These are phyloP conservation scores for Athelia sp. DNA, from an alignment of 1,284 basidiomycete genomes.

Conservation along the genomic window DNA sequence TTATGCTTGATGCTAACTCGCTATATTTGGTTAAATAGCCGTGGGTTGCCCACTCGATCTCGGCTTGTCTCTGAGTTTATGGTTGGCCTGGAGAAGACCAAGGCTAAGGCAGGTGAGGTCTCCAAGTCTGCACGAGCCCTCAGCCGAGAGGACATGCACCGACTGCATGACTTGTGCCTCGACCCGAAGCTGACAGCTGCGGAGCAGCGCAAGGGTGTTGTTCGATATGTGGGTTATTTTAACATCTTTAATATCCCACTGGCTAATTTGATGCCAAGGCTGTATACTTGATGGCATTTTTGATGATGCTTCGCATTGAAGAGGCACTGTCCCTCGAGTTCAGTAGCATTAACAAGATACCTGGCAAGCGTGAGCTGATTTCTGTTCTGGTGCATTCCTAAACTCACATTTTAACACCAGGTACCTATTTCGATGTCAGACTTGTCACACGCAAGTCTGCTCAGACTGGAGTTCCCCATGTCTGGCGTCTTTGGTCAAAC, in stretches of 20 bases:
- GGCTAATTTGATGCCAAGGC: neutral
- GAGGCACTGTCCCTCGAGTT: too few relatives aligned
- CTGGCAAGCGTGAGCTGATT: too few relatives aligned
- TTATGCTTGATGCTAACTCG: conserved; percentile 3
- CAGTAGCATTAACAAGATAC: too few relatives aligned
- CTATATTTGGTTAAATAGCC: conserved; percentile 1
- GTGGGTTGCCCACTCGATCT: conserved; percentile 12
- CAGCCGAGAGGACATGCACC: conserved; percentile 14
- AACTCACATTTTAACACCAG: neutral
- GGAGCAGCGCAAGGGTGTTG: conserved; percentile 11
- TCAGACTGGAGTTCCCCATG: conserved; percentile 8
- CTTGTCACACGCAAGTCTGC: conserved; percentile 8
- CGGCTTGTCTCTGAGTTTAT: conserved; percentile 12
- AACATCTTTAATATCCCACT: too few relatives aligned
- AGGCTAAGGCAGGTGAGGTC: conserved; percentile 15
- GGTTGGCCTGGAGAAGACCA: conserved; percentile 18
- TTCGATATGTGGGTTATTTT: conserved; percentile 13
- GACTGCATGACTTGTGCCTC: conserved; percentile 13
- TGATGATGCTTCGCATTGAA: too few relatives aligned
- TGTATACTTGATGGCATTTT: neutral
- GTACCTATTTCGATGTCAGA: conserved; percentile 1
- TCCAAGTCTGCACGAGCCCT: conserved; percentile 16
- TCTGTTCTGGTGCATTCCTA: too few relatives aligned
- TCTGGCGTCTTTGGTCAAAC: conserved; percentile 8
- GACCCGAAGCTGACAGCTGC: neutral